Evolutionary conservation across 306 rosid species (phyloP), one percentile per base, ranked within the genome.

Genomic region (Medicago truncatula): DNA sequence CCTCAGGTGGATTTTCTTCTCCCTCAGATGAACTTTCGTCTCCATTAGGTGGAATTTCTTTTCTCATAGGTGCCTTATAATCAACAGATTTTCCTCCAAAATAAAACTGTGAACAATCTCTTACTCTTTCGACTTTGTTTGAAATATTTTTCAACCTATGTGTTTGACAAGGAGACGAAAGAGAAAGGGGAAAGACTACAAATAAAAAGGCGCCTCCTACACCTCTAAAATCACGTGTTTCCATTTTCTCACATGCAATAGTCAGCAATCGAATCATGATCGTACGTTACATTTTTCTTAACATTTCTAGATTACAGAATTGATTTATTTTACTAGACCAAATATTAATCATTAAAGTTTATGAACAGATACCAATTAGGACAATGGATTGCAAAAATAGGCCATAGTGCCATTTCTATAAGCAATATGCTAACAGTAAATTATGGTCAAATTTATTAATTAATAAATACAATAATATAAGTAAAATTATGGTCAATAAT

Each of bases 161-260:
- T 50, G 62, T 25, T 3, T 71, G 70, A 56, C 23, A 11, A 43
- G 49, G 5, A 64, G 47, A 23, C 5, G 2, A 12, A 2, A 6
- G 31, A 25, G 56, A 53, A 61, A 50, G 16, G 20, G 39, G 20
- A 53, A 50, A 62, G 53, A 41, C 9, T 21, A 49, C 31, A 53
- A 49, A 31, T 50, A 36, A 58, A 47, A 36, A 67, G 49, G 50
- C 9, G 61, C 13, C 12, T 70, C 31, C 31, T 1, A 3, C 31
- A 3, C 16, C 5, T 63, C 54, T 58, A 46, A 36, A 63, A 34
- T 2, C 81, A 56, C 47, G 65, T 53, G 81, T n/a, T 76, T 12
- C 10, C 49, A 53, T 81, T 70, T 14, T 70, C 8, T 20, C 75
- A 76, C 58, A 50, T 76, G 78, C 21, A n/a, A 58, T 56, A 14